Percentiles rank a stretch among this genome's conserved stretches.
These are phyloP conservation scores for Spathaspora hagerdaliae DNA, from an alignment of 805 yeast genomes.

Conservation along the genomic window DNA sequence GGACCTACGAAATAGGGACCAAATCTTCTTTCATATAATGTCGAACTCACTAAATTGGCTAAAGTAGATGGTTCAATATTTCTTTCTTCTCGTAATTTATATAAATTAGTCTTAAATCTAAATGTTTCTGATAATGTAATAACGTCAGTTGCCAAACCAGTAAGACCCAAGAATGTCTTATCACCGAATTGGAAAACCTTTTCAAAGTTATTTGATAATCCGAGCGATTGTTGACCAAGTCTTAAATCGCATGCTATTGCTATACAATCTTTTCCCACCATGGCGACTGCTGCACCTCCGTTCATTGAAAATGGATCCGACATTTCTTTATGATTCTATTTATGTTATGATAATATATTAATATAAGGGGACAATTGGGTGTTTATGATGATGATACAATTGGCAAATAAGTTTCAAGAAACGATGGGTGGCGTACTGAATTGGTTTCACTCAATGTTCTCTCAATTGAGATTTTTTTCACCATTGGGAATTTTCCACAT, in stretches of 20 bases:
- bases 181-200: slow-evolving; percentile 80
- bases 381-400: no score
- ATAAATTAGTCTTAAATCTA: slow-evolving; percentile 80
- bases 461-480: no score
- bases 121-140: slow-evolving; percentile 78
- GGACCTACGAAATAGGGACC: slow-evolving; percentile 98
- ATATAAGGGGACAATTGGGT: no score
- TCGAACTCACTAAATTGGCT: slow-evolving; percentile 86
- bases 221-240: slow-evolving; percentile 89
- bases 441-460: no score
- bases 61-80: slow-evolving; percentile 88
- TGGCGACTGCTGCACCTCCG: slow-evolving; percentile 95
- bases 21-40: slow-evolving; percentile 85
- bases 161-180: slow-evolving; percentile 82
- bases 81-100: slow-evolving; percentile 88
- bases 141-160: slow-evolving; percentile 95
- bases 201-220: slow-evolving; percentile 89
- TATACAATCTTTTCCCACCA: slow-evolving; percentile 97
- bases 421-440: no score
- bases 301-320: slow-evolving; percentile 75
- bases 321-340: slow-evolving; percentile 29
- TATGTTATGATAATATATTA: neutral
- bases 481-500: no score
- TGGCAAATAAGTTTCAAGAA: no score
- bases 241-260: slow-evolving; percentile 96